A percentile compares a stretch with the other conserved stretches of the same genome.
These are phyloP conservation scores for Elsinoe fawcettii DNA, from an alignment of 2,329 filamentous ascomycete genomes.

Conservation along the genomic window DNA sequence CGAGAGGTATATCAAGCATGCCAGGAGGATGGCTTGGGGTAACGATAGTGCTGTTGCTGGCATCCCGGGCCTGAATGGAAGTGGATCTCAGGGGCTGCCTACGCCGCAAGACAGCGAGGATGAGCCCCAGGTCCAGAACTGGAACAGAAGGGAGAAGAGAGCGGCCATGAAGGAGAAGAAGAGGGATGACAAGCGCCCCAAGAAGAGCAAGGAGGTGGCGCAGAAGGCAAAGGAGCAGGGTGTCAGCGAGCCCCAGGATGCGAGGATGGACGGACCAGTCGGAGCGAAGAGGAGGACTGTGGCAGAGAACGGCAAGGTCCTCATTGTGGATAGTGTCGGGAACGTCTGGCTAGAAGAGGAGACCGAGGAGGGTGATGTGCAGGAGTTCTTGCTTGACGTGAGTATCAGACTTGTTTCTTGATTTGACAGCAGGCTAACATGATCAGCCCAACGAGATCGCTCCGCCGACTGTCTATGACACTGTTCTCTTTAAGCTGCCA, in stretches of 20 bases:
- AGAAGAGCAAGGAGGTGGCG: constrained; percentile 42
- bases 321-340: constrained; percentile 84
- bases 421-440: constrained; percentile 20
- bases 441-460: constrained; percentile 67
- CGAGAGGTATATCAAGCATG: constrained; percentile 83
- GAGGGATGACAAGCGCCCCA: constrained; percentile 53
- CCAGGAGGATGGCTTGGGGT: constrained; percentile 82
- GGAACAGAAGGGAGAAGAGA: constrained; percentile 77
- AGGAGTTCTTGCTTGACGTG: constrained; percentile 83
- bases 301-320: constrained; percentile 88
- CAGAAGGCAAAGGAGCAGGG: constrained; percentile 44
- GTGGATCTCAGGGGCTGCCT: constrained; percentile 31
- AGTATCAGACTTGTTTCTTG: constrained; percentile 33
- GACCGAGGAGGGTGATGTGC: constrained; percentile 73
- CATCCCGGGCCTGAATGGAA: constrained; percentile 57
- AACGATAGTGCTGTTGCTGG: constrained; percentile 60
- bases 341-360: constrained; percentile 94
- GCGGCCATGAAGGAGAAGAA: constrained; percentile 79
- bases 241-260: constrained; percentile 49
- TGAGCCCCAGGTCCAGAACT: constrained; percentile 47
- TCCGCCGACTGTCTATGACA: constrained; percentile 70
- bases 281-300: constrained; percentile 80
- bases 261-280: constrained; percentile 50
- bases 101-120: constrained; percentile 42
- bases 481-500: constrained; percentile 72